Evolutionary conservation across 2,329 filamentous ascomycete genomes (phyloP), one percentile per base, ranked within the genome.

Genomic region (Penicillium sp.): DNA sequence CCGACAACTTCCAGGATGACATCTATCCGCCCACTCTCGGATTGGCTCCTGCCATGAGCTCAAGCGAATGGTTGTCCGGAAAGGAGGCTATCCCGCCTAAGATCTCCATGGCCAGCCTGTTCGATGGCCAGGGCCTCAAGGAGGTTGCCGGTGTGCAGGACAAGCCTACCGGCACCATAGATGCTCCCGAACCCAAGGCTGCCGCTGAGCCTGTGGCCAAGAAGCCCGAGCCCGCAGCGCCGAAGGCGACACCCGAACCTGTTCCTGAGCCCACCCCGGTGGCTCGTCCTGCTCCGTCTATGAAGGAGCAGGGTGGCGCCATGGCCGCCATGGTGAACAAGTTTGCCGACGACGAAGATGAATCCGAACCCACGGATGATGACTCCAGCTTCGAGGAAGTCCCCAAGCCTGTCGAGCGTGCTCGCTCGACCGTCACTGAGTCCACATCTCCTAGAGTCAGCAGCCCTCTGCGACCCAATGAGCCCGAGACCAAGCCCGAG

Each of bases 1-100:
- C 93, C 47, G 90, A 96, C 72, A 89, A 87, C 44, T 96, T 96
- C 82, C 92, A 97, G 74, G 89, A 90, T 53, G 93, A 98, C 67
- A 96, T 98, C 64, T 98, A 89, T 72, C 93, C 92, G 37, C 92
- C 93, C 9, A 86, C 90, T 10, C 78, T 79, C 48, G 92, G 93
- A 53, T 70, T 81, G 46, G 95, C 89, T 72, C 83, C 93, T 43
- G 91, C 87, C 51, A 81, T 95, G 65, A 87, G 83, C 48, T 81
- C 87, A 35, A 74, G 80, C 40, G 91, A 97, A 59, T 98, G 91
- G 91, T 79, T 95, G 46, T 78, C 79, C 12, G 93, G 93, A 56
- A 93, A 95, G 76, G 86, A 86, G 13, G 89, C 78, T 6, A 72
- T 95, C 37, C 91, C 93, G 6, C 79, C 90, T 52, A 97, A 95